Base-by-base conservation (phyloP, 257 asterid genomes). In the Leonotis leonurus region DNA sequence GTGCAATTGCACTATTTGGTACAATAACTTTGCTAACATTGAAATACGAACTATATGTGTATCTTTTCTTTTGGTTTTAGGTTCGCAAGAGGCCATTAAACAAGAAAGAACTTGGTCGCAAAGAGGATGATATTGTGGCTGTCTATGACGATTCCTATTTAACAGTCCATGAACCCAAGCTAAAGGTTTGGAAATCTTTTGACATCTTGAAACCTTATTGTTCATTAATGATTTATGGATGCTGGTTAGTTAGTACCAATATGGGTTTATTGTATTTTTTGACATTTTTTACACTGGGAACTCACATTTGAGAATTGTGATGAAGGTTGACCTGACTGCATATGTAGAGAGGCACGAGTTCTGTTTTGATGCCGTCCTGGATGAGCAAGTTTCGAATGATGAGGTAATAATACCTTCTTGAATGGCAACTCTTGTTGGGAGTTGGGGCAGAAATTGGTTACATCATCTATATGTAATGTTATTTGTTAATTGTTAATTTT, bases 41-140 rank as follows among this genome's bases (percentile, higher is more conserved):
- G 69, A 41, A 63, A 3, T 41, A 17, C 56, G 21, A 48, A 25
- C 45, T 36, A 50, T 71, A 67, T 44, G 11, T 44, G n/a, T 54
- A 44, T 48, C 11, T 62, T n/a, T 76, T 66, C 60, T 24, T 62
- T 52, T 8, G 44, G 37, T 62, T 62, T 52, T 76, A 89, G 99
- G 99, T 93, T 68, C 96, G 99, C 46, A 93, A 89, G 82, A 84
- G 99, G 73, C 99, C 99, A 30, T 58, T 93, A 64, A 93, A 93
- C 83, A 93, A 89, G 86, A 93, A 93, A 83, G 97, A 89, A 76
- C 57, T 75, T 58, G 60, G 89, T 59, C 88, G 94, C 67, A 93
- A 93, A 56, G 97, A 93, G 76, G 97, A 93, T 27, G 99, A 93
- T 52, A 79, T 89, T 65, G 96, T 93, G 55, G 78, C 88, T 29